Evolutionary conservation across 257 asterid species (phyloP).

Genomic region (Salvia rosmarinus): DNA sequence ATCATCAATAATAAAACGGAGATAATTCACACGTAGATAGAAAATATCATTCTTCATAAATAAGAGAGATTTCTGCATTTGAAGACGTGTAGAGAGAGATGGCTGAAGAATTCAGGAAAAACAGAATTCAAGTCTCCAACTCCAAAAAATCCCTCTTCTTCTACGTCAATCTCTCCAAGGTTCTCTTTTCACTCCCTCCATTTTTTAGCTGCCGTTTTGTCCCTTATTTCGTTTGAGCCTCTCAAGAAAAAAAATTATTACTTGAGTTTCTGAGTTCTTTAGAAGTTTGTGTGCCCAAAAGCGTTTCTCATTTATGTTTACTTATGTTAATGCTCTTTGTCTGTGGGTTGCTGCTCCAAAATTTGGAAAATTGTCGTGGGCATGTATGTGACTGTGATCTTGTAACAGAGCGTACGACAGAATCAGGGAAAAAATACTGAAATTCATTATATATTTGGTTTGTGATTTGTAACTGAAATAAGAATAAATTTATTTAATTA

Average conservation of each 20-base stretch:
- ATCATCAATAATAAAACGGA: no score
- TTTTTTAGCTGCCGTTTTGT: neutral
- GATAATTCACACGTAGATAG: neutral
- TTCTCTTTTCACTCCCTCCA: neutral
- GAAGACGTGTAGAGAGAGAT: conserved; percentile 2
- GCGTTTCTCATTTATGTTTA: neutral
- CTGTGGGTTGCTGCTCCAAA: neutral
- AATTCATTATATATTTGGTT: neutral
- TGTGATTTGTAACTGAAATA: neutral
- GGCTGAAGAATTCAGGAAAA: conserved; percentile 39
- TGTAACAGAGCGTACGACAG: neutral
- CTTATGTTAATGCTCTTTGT: neutral
- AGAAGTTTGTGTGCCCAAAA: neutral
- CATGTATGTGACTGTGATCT: neutral
- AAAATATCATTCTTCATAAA: neutral
- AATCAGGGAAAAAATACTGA: neutral
- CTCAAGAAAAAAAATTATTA: neutral
- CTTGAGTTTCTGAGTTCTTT: neutral
- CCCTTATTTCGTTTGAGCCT: neutral
- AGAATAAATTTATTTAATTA: neutral
- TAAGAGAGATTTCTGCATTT: conserved; percentile 9
- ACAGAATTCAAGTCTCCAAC: conserved; percentile 52
- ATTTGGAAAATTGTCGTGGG: neutral
- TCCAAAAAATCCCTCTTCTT: conserved; percentile 54
- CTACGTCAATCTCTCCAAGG: conserved; percentile 55